A percentile compares a stretch with the other conserved stretches of the same genome.
These are phyloP conservation scores for Castanopsis chinensis DNA, from an alignment of 306 rosid species.

Conservation along the genomic window DNA sequence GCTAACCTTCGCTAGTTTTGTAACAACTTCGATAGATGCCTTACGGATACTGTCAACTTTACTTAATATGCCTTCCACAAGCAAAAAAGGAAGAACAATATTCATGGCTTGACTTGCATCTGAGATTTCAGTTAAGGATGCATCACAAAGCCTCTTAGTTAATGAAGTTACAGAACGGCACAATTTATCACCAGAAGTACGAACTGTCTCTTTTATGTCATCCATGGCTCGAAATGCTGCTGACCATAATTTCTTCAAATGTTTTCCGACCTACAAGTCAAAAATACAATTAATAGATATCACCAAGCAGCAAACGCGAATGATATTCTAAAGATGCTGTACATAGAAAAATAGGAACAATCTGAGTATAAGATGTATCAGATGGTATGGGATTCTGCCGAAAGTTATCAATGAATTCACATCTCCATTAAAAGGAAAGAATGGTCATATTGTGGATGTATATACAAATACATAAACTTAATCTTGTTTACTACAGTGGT, in stretches of 20 bases:
- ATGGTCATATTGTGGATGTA: not conserved
- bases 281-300: not conserved
- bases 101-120: constrained; percentile 87
- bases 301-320: not conserved
- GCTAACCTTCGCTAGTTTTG: constrained; percentile 94
- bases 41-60: constrained; percentile 86
- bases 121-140: constrained; percentile 65
- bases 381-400: not conserved
- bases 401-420: not conserved
- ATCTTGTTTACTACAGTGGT: not conserved
- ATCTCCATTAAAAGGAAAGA: not conserved
- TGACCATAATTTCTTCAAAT: constrained; percentile 77
- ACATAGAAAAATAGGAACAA: not conserved
- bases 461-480: not conserved
- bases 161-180: constrained; percentile 73
- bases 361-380: not conserved
- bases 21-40: constrained; percentile 85
- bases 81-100: constrained; percentile 84
- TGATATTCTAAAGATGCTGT: not conserved
- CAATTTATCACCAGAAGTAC: constrained; percentile 83
- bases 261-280: constrained; percentile 61
- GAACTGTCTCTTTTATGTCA: constrained; percentile 93
- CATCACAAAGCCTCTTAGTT: constrained; percentile 87
- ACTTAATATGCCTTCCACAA: constrained; percentile 86
- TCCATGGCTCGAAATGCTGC: constrained; percentile 95